phyloP scores from a whole-genome alignment of 208 protist species.

The Novymonas esmeraldas region DNA sequence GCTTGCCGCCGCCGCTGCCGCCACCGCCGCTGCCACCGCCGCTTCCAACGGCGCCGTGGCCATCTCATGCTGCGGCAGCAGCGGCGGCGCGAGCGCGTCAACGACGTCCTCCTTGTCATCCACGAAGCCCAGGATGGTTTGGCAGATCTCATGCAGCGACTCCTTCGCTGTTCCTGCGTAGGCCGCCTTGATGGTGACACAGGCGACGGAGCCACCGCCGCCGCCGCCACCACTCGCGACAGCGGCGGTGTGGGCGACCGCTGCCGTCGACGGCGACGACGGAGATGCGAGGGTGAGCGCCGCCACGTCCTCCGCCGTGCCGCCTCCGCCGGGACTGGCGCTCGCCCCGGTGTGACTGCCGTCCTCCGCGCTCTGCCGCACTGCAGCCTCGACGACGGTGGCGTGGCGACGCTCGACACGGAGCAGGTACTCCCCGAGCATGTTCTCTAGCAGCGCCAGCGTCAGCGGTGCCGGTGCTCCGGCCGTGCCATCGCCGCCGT shows the following conservation, averaged over 20 bases:
- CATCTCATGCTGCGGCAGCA: too few relatives aligned
- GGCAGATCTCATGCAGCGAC: slow-evolving; percentile 22
- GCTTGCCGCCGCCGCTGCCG: background rate
- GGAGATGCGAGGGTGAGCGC: background rate
- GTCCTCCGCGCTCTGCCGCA: background rate
- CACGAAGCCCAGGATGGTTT: slow-evolving; percentile 33
- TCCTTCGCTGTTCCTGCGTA: slow-evolving; percentile 16
- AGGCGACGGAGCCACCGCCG: too few relatives aligned
- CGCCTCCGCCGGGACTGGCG: background rate
- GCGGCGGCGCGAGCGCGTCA: background rate
- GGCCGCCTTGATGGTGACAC: slow-evolving; percentile 28
- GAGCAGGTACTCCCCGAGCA: slow-evolving; percentile 34
- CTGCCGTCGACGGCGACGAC: slow-evolving; percentile 5
- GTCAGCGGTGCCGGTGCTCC: slow-evolving; percentile 18
- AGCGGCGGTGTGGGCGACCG: too few relatives aligned
- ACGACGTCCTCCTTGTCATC: slow-evolving; percentile 5
- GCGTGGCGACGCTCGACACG: slow-evolving; percentile 30
- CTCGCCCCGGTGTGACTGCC: background rate
- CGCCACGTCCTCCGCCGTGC: background rate
- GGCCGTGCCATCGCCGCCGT: background rate
- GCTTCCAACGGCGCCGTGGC: background rate
- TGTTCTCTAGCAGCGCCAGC: slow-evolving; percentile 29
- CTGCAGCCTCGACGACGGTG: slow-evolving; percentile 8
- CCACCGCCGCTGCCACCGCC: background rate
- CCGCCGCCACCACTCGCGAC: too few relatives aligned